Evolutionary conservation across 2,329 filamentous ascomycete genomes (phyloP), one percentile per base, ranked within the genome.

Genomic region (Verticillium alfalfae): DNA sequence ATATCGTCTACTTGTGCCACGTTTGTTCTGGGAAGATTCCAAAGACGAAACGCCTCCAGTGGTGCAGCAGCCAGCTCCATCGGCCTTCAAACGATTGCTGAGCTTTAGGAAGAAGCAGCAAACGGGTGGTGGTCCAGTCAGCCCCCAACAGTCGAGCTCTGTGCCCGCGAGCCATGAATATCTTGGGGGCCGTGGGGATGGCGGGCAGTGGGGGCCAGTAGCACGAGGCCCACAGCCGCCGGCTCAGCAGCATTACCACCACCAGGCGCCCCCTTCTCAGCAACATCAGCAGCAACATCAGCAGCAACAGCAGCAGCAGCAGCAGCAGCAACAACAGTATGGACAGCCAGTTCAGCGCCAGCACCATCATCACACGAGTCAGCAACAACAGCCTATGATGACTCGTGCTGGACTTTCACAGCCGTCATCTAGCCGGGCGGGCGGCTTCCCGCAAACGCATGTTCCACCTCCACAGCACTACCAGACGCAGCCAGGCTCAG

Each of bases 1-100:
- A 9, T 99, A 99, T 73, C 83, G 92, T 45, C 78, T 99, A 5
- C 82, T 98, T 1, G 88, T 99, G 5, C 95, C 96, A 12, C 86
- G 87, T 60, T 78, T 99, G 59, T 83, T 82, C 75, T 88, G 88
- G 59, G 76, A 78, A 5, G 75, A 78, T n/a, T 72, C 75, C 26
- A 57, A 64, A 6, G 66, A 66, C 18, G 62, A 66, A 54, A 56
- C 62, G 10, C 60, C 61, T 49, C 58, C 57, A 39, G 31, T 58
- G 57, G n/a, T 52, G 45, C 66, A 61, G 52, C 64, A 34, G 52
- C 66, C 69, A 37, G 70, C 73, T 34, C 70, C 73, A 10, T 73
- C 69, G 34, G 75, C 75, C 0, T 74, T 83, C 60, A 80, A 79
- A 72, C 75, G 78, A 62, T 67, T 82, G 41, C 66, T 83, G 26